These are phyloP conservation scores for Taphrina deformans DNA, from an alignment of 1,139 yeast genomes.

Conservation along the genomic window DNA sequence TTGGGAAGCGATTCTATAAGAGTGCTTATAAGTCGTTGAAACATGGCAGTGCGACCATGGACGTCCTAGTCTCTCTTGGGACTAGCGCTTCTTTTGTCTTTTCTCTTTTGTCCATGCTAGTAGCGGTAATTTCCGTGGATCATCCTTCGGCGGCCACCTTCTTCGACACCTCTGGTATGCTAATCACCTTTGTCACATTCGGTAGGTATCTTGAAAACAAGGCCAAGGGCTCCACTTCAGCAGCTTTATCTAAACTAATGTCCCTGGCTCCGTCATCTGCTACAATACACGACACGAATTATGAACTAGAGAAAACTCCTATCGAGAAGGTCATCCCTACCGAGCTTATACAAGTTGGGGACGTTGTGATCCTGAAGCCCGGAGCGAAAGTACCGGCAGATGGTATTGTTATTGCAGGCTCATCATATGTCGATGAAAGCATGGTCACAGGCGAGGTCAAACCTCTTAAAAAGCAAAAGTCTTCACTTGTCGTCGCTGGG, in stretches of 20 bases:
- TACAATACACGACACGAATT: conserved; percentile 54
- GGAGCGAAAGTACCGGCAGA: conserved; percentile 92
- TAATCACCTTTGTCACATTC: conserved; percentile 74
- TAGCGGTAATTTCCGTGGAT: conserved; percentile 49
- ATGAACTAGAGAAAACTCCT: conserved; percentile 28
- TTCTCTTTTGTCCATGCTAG: conserved; percentile 61
- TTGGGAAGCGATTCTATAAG: conserved; percentile 63
- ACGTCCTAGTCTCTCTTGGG: conserved; percentile 79
- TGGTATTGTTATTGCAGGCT: conserved; percentile 74
- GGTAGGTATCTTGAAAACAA: conserved; percentile 90
- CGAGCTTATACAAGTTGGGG: conserved; percentile 74
- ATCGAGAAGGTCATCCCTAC: conserved; percentile 54
- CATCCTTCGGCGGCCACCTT: conserved; percentile 63
- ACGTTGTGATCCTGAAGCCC: conserved; percentile 74
- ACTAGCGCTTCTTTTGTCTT: conserved; percentile 76
- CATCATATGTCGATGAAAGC: conserved; percentile 82
- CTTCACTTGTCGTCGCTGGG: conserved; percentile 79
- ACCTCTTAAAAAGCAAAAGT: conserved; percentile 63
- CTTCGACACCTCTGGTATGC: conserved; percentile 86
- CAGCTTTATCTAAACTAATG: conserved; percentile 76
- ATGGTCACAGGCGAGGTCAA: conserved; percentile 85
- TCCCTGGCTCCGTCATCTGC: conserved; percentile 81
- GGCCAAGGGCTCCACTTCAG: conserved; percentile 92
- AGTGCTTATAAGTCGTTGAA: conserved; percentile 66
- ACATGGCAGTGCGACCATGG: conserved; percentile 90